phyloP scores from a whole-genome alignment of 306 rosid genomes.

The peach (Prunus persica) region DNA sequence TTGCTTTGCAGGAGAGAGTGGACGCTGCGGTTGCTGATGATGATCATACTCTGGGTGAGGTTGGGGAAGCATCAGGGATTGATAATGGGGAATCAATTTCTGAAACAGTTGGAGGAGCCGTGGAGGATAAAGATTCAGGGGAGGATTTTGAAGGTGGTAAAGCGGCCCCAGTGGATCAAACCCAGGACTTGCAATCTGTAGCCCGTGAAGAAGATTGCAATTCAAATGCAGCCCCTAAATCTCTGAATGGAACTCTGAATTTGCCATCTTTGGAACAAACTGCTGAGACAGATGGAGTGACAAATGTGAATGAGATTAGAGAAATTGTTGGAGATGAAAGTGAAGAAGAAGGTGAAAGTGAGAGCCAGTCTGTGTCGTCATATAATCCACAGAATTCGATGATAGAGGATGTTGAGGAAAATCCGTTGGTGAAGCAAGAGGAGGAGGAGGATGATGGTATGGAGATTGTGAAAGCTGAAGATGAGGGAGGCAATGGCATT shows the following conservation, averaged over 20 bases:
- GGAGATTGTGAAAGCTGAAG: not conserved
- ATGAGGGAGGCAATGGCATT: not conserved
- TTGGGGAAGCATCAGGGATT: not conserved
- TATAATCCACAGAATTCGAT: too few species aligned
- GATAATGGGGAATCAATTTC: not conserved
- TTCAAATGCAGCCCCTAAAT: not conserved
- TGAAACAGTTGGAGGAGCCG: not conserved
- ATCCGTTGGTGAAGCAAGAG: not conserved
- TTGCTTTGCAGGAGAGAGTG: conserved; percentile 56
- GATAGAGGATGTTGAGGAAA: too few species aligned
- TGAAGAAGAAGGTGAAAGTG: not conserved
- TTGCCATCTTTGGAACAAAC: not conserved
- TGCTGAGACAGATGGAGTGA: not conserved
- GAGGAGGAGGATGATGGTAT: not conserved
- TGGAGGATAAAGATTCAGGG: not conserved
- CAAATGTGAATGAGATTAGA: too few species aligned
- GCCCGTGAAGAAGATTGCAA: not conserved
- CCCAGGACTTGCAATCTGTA: not conserved
- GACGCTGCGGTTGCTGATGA: conserved; percentile 32
- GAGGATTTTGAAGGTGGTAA: not conserved
- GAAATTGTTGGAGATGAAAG: not conserved
- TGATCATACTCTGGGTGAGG: not conserved
- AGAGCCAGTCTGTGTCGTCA: conserved; percentile 6
- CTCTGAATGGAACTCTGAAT: not conserved
- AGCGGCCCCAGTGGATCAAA: not conserved